A percentile compares a stretch with the other conserved stretches of the same genome.
These are phyloP conservation scores for Stemphylium vesicarium DNA, from an alignment of 2,329 filamentous ascomycete species.

Conservation along the genomic window DNA sequence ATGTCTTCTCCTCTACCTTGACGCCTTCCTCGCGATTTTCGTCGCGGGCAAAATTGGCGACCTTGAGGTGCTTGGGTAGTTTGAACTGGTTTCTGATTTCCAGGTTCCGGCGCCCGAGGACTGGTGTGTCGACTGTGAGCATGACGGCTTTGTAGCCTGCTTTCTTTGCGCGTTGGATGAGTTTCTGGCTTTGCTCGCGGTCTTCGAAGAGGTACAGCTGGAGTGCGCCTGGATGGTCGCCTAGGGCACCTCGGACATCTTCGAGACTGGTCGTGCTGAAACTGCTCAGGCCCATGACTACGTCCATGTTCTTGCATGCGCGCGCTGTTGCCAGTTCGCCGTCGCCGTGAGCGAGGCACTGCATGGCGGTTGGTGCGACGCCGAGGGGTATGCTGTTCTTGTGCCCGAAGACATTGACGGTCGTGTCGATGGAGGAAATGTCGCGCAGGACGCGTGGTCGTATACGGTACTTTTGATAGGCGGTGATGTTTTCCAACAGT, in stretches of 20 bases:
- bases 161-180: slow-evolving; percentile 34
- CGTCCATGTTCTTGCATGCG: slow-evolving; percentile 47
- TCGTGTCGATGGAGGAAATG: slow-evolving; percentile 48
- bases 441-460: slow-evolving; percentile 49
- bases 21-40: neutral
- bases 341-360: slow-evolving; percentile 52
- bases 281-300: slow-evolving; percentile 49
- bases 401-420: slow-evolving; percentile 27
- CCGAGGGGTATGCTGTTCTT: slow-evolving; percentile 48
- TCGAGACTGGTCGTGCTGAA: slow-evolving; percentile 52
- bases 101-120: slow-evolving; percentile 28
- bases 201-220: slow-evolving; percentile 54
- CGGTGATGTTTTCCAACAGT: slow-evolving; percentile 34
- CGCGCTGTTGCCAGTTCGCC: slow-evolving; percentile 53
- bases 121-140: slow-evolving; percentile 34
- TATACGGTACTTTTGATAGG: slow-evolving; percentile 42
- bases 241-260: slow-evolving; percentile 56
- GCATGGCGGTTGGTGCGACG: slow-evolving; percentile 52
- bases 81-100: slow-evolving; percentile 39
- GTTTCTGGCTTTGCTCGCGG: slow-evolving; percentile 20
- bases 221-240: slow-evolving; percentile 38
- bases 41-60: slow-evolving; percentile 28
- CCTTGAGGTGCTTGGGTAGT: slow-evolving; percentile 28
- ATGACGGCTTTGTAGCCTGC: slow-evolving; percentile 35
- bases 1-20: neutral